Conservation (phyloP, 163 green algal genomes). For the Prototheca stagnorum region DNA sequence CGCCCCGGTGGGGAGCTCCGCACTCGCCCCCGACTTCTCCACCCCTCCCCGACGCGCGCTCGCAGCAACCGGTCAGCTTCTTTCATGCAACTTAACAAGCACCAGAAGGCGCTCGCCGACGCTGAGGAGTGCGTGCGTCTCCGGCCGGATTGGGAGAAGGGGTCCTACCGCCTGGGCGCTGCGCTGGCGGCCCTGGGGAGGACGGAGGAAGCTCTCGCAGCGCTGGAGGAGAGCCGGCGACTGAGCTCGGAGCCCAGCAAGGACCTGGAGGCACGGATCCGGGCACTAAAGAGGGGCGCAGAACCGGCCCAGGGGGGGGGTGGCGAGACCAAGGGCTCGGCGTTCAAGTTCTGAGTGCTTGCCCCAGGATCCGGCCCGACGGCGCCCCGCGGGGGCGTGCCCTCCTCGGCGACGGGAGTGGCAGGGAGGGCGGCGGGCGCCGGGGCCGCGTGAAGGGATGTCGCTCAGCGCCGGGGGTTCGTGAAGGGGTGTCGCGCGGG, state of each 20-base stretch:
- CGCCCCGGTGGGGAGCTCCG: no score
- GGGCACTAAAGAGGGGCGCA: background rate
- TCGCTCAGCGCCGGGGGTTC: no score
- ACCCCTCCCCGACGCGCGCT: background rate
- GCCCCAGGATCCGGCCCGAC: no score
- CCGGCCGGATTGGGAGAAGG: slow-evolving; percentile 78
- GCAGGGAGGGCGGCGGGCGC: no score
- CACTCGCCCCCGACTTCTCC: background rate
- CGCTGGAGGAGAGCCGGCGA: background rate
- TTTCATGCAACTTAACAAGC: slow-evolving; percentile 67
- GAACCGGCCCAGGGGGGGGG: background rate
- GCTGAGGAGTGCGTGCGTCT: slow-evolving; percentile 87
- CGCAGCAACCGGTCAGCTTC: slow-evolving; percentile 61
- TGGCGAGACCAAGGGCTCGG: background rate
- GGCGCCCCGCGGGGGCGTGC: no score
- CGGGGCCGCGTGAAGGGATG: no score
- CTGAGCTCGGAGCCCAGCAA: background rate
- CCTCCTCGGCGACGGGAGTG: no score
- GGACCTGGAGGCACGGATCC: background rate
- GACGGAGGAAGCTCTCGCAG: slow-evolving; percentile 17
- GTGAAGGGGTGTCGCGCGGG: no score
- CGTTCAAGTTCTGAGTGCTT: background rate
- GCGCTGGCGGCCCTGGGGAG: slow-evolving; percentile 37
- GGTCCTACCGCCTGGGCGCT: slow-evolving; percentile 77
- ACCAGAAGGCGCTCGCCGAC: slow-evolving; percentile 59